Base-by-base conservation (phyloP, 1,284 basidiomycete genomes). In the Cutaneotrichosporon sp. region DNA sequence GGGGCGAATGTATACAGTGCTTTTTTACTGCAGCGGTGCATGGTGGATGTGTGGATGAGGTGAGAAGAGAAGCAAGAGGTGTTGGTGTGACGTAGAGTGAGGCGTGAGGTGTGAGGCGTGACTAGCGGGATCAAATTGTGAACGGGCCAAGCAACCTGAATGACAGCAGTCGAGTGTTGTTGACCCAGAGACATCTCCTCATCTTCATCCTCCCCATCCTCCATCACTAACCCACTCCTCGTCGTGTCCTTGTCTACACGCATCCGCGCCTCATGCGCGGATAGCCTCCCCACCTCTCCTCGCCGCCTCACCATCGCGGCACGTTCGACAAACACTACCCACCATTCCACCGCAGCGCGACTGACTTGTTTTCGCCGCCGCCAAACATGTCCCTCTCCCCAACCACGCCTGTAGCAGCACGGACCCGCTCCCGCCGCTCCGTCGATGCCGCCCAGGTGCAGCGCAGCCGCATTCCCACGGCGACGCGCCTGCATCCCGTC, bases 381-480 rank as follows among this genome's bases (percentile, higher is more conserved):
- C 18, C 43, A 47, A 54, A 31, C 33, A 27, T 51, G 33, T 43
- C 33, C 36, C 49, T 36, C 25, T 33, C 45, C 25, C 38, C 22
- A 13, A 31, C 42, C 36, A 55, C 54, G 20, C 54, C 45, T 8
- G 59, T 60, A 4, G 46, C 59, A 9, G 54, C 59, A 38, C 54
- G 59, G 3, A 56, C 59, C n/a, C 59, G 59, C n/a, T 60, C 59
- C n/a, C 59, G 59, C 24, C 46, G 55, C 16, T 57, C 55, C 45
- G 20, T 50, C 24, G 55, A 57, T 18, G 14, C 46, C 5, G 33
- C 46, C 9, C 56, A 16, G 16, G 25, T 27, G 9, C 29, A 34
- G 22, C 47, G 58, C 33, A 43, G 58, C 33, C 51, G 45, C 31
- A 49, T 51, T 8, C 38, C 59, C 18, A 50, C 53, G 4, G 25